Evolutionary conservation across 768 basidiomycete species (phyloP), one percentile per base, ranked within the genome.

Genomic region (Mycena haematopus): DNA sequence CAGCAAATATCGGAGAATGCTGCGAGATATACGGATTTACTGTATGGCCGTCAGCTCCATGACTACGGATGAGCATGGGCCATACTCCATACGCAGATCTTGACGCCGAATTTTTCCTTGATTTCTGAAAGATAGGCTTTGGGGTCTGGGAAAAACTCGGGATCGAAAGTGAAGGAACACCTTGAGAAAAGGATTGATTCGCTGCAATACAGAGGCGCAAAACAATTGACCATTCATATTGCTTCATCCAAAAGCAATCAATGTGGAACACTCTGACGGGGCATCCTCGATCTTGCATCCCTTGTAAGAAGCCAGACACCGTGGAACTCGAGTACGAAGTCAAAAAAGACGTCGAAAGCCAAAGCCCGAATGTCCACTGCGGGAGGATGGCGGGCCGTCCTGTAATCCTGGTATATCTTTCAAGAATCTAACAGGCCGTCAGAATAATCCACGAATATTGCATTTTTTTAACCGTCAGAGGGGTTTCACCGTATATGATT

Each of bases 11-110:
- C 4, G 85, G 86, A 10, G 86, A 88, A 56, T 82, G 73, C 70
- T 88, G 86, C n/a, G 86, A 85, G 59, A 92, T 85, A 70, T 90
- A 91, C 3, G 89, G 86, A 71, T 92, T 92, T 69, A 92, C 86
- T 88, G 63, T 3, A 31, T 24, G 24, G 29, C 17, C 50, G 24
- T 62, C 49, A 35, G 47, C 47, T 21, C 40, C 10, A 25, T 24
- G 36, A 45, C 25, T 15, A 42, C 13, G 46, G 3, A 24, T 9
- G 13, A 14, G 27, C 9, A 27, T 51, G 2, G 17, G 4, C 70
- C 82, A 68, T 61, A 85, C 86, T 87, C 90, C 89, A 92, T 3
- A 89, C 77, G 65, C 89, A 91, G 56, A 91, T 83, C 69, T 90
- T 89, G 56, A 91, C 87, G 33, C 84, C 83, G 72, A 85, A 87